phyloP scores from a whole-genome alignment of 306 rosid species.

The Cucumis hystrix region DNA sequence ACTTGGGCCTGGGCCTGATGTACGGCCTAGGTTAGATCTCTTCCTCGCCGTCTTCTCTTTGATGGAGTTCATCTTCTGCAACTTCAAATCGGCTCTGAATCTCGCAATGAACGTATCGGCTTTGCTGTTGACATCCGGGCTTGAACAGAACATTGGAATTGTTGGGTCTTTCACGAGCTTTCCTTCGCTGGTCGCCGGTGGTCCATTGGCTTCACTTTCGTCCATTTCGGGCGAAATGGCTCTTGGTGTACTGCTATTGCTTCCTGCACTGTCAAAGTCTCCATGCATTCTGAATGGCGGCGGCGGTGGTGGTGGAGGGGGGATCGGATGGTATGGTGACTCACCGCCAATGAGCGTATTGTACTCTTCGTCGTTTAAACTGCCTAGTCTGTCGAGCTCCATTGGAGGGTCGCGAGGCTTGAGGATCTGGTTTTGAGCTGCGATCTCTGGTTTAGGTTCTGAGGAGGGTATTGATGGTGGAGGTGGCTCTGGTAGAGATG shows the following conservation, averaged over 20 bases:
- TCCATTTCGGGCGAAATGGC: slow-evolving; percentile 38
- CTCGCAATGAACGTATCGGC: slow-evolving; percentile 64
- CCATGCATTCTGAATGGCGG: slow-evolving; percentile 61
- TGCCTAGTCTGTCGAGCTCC: slow-evolving; percentile 17
- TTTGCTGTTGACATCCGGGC: slow-evolving; percentile 68
- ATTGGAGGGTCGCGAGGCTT: slow-evolving; percentile 9
- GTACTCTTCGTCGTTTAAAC: slow-evolving; percentile 13
- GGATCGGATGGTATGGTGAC: slow-evolving; percentile 44
- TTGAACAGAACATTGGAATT: slow-evolving; percentile 33
- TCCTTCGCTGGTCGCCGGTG: slow-evolving; percentile 15
- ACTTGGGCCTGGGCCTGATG: not conserved
- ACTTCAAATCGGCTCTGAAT: slow-evolving; percentile 56
- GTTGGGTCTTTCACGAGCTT: slow-evolving; percentile 19
- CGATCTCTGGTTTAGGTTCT: slow-evolving; percentile 19
- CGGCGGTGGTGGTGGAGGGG: slow-evolving; percentile 62
- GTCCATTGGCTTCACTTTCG: slow-evolving; percentile 20
- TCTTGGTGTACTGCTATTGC: slow-evolving; percentile 45
- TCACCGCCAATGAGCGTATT: slow-evolving; percentile 23
- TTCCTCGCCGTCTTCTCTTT: slow-evolving; percentile 31
- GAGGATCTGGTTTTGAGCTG: slow-evolving; percentile 4
- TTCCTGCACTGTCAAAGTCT: slow-evolving; percentile 54
- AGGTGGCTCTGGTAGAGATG: slow-evolving; percentile 8
- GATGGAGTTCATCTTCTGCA: slow-evolving; percentile 69
- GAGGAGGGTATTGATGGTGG: slow-evolving; percentile 6
- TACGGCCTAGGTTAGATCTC: slow-evolving; percentile 37